A percentile compares a stretch with the other conserved stretches of the same genome.
Conservation (phyloP, 2,329 filamentous ascomycete species). For the Fusarium robinianum region DNA sequence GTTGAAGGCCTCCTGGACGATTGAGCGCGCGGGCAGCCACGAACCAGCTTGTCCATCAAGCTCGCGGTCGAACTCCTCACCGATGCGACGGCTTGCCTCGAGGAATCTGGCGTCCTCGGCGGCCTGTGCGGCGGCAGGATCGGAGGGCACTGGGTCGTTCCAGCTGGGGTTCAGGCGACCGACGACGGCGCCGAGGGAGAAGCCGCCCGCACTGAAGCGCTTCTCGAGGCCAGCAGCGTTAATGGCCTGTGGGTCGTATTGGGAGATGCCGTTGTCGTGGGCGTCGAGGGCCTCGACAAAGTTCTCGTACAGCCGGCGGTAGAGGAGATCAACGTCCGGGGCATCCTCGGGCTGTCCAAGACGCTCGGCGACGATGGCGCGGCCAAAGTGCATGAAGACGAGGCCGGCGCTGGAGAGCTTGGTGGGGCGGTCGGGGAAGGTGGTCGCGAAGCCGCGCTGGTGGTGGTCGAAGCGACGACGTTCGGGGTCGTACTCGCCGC, state of each 20-base stretch:
- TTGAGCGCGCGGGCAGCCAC: slow-evolving; percentile 86
- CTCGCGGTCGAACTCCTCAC: slow-evolving; percentile 83
- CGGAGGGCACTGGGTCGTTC: slow-evolving; percentile 66
- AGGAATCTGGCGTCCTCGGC: slow-evolving; percentile 82
- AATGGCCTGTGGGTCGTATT: slow-evolving; percentile 74
- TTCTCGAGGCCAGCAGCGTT: slow-evolving; percentile 74
- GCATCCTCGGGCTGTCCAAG: slow-evolving; percentile 60
- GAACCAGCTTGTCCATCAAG: slow-evolving; percentile 73
- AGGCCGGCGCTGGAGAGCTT: slow-evolving; percentile 94
- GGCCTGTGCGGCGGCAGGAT: slow-evolving; percentile 62
- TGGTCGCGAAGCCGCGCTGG: slow-evolving; percentile 85
- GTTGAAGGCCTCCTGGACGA: slow-evolving; percentile 77
- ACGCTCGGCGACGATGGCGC: slow-evolving; percentile 71
- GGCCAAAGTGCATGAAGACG: slow-evolving; percentile 95
- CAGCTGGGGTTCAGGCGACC: slow-evolving; percentile 77
- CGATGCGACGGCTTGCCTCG: slow-evolving; percentile 79
- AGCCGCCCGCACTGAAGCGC: slow-evolving; percentile 80
- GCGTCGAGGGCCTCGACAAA: slow-evolving; percentile 97
- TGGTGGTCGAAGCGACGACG: slow-evolving; percentile 92
- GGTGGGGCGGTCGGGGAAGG: slow-evolving; percentile 81
- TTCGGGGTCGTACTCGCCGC: slow-evolving; percentile 83
- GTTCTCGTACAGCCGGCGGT: slow-evolving; percentile 86
- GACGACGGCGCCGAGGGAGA: slow-evolving; percentile 84
- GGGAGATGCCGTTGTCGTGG: slow-evolving; percentile 92
- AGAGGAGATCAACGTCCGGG: slow-evolving; percentile 74